A percentile compares a stretch with the other conserved stretches of the same genome.
These are phyloP conservation scores for Dipteronia sinensis DNA, from an alignment of 345 rosid genomes.

Conservation along the genomic window DNA sequence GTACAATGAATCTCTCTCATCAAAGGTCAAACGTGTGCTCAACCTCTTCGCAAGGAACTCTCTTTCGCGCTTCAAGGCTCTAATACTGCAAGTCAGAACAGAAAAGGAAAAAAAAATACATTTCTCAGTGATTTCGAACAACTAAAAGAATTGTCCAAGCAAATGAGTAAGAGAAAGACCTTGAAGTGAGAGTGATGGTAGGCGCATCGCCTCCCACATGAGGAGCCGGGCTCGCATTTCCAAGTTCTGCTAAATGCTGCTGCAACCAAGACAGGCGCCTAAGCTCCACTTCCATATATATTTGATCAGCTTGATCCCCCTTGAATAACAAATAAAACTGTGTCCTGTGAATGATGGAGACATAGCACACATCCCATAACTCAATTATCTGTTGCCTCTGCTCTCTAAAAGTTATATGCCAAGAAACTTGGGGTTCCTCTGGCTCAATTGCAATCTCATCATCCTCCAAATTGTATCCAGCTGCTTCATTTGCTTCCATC, in stretches of 20 bases:
- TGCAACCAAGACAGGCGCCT: slow-evolving; percentile 95
- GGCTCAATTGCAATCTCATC: slow-evolving; percentile 53
- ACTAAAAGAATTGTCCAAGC: background rate
- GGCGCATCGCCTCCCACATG: slow-evolving; percentile 68
- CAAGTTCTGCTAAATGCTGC: slow-evolving; percentile 86
- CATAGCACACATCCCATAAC: slow-evolving; percentile 86
- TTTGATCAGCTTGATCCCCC: slow-evolving; percentile 96
- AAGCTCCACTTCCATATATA: slow-evolving; percentile 98
- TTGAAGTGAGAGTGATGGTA: slow-evolving; percentile 70
- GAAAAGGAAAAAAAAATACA: background rate
- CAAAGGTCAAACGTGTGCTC: slow-evolving; percentile 61
- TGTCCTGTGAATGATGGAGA: slow-evolving; percentile 90
- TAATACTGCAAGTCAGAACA: slow-evolving; percentile 47
- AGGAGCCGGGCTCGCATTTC: slow-evolving; percentile 87
- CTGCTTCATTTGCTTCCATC: slow-evolving; percentile 95
- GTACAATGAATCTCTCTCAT: slow-evolving; percentile 84
- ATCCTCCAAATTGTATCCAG: slow-evolving; percentile 66
- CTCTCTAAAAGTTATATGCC: slow-evolving; percentile 81
- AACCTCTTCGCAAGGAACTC: slow-evolving; percentile 93
- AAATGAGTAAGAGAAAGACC: slow-evolving; percentile 39
- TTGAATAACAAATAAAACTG: slow-evolving; percentile 91
- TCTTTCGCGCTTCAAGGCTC: slow-evolving; percentile 83
- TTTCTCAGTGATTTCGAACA: background rate
- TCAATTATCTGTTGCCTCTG: slow-evolving; percentile 95
- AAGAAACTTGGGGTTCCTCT: slow-evolving; percentile 68